Percentiles rank a stretch among this genome's conserved stretches.
These are phyloP conservation scores for Fonsecaea multimorphosa DNA, from an alignment of 2,329 filamentous ascomycete genomes.

Conservation along the genomic window DNA sequence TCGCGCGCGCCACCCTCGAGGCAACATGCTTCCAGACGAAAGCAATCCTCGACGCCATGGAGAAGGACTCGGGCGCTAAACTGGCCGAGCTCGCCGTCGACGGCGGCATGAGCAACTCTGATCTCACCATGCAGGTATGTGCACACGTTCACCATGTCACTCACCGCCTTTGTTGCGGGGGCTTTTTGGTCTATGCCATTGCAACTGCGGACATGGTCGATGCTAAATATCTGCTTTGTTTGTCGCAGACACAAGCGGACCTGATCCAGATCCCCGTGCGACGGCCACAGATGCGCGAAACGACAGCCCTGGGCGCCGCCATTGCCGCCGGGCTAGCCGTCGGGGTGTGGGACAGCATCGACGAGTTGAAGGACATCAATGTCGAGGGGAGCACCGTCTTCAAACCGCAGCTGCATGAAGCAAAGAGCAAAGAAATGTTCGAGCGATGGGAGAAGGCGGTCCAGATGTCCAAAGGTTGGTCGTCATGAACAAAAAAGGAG, in stretches of 20 bases:
- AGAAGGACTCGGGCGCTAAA: conserved; percentile 77
- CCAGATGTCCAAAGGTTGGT: conserved; percentile 64
- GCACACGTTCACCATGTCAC: too few species aligned
- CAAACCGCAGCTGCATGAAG: conserved; percentile 55
- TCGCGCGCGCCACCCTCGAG: conserved; percentile 86
- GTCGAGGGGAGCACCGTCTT: conserved; percentile 73
- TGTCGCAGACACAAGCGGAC: conserved; percentile 73
- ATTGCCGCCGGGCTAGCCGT: conserved; percentile 88
- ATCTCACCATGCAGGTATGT: conserved; percentile 62
- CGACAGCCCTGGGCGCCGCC: conserved; percentile 83
- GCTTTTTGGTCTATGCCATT: not conserved
- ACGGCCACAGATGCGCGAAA: conserved; percentile 86
- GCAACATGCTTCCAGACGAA: conserved; percentile 92
- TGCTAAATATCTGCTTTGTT: too few species aligned
- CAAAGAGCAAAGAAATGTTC: conserved; percentile 67
- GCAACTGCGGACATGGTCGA: not conserved
- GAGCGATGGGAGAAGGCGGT: conserved; percentile 77
- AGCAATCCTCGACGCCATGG: conserved; percentile 92
- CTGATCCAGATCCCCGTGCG: conserved; percentile 83
- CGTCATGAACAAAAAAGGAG: conserved; percentile 47
- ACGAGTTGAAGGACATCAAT: conserved; percentile 76
- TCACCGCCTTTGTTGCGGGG: not conserved
- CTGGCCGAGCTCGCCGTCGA: conserved; percentile 80
- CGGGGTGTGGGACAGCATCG: conserved; percentile 77
- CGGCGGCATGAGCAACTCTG: conserved; percentile 86